Base-by-base conservation (phyloP, 441 rosid genomes). In the Cnidoscolus chayamansa region DNA sequence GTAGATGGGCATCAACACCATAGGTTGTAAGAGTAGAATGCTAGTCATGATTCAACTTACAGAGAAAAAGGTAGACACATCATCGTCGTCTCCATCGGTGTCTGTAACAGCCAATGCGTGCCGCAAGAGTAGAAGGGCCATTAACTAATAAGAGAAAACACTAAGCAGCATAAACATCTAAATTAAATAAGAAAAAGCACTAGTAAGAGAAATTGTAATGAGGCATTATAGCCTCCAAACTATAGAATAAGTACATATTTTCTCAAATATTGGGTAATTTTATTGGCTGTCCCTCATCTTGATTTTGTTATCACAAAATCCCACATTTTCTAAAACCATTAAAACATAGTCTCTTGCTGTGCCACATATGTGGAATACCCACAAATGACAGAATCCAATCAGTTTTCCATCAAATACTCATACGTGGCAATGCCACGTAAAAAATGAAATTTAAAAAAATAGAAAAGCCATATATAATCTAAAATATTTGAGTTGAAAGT, bases 121-220 rank as follows among this genome's bases (percentile, higher is more conserved):
- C 71, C 98, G 86, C 82, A 92, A 79, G 37, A 92, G 93, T 74
- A 92, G 84, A 80, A 92, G 97, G 58, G 90, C 91, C 92, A 92
- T 90, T 74, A 93, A 77, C 97, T 92, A 80, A 65, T 43, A 77
- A 72, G 54, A 63, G 48, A 25, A 31, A 3, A 19, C 63, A 56
- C 66, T 32, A 48, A 58, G 60, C 65, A 58, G 64, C 53, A 58
- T 49, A 71, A 68, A 63, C 25, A 55, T 51, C 68, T 62, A 59
- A 58, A 61, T 67, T 11, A 51, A 45, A 10, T 20, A 1, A 30
- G 6, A 45, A 63, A 65, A 32, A 35, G 7, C 31, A 67, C 50
- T 13, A 30, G 63, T 7, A 53, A 60, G 48, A 47, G 25, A 67
- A 66, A 53, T 47, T 10, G 35, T 16, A 70, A 25, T 5, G 45